Conservation (phyloP, 2,329 filamentous ascomycete genomes). For the Xylariaceae sp. region DNA sequence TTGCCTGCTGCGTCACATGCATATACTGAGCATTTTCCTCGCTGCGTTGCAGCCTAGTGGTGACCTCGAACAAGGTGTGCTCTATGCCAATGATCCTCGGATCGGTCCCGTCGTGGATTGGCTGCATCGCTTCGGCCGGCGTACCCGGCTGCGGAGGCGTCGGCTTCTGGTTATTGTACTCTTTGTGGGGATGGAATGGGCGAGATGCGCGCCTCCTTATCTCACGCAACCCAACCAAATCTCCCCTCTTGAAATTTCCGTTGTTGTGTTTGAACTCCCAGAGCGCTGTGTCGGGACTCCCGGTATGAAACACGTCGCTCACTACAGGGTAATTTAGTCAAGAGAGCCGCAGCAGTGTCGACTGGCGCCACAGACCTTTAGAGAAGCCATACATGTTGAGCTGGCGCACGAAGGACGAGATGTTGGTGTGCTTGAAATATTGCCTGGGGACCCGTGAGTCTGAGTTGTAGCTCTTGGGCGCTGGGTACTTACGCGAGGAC, state of each 20-base stretch:
- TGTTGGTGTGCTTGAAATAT: conserved; percentile 99
- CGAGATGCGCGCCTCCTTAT: conserved; percentile 93
- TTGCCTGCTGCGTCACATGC: conserved; percentile 70
- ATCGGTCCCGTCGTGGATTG: conserved; percentile 66
- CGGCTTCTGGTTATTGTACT: conserved; percentile 74
- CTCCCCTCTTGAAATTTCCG: conserved; percentile 92
- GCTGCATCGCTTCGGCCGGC: conserved; percentile 71
- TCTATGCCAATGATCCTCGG: conserved; percentile 69
- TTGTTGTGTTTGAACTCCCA: conserved; percentile 99
- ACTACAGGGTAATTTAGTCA: conserved; percentile 46
- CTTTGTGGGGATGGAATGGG: conserved; percentile 86
- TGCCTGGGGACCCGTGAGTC: conserved; percentile 49
- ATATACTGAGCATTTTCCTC: conserved; percentile 78
- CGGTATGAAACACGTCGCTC: conserved; percentile 96
- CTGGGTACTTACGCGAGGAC: conserved; percentile 73
- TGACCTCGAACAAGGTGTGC: conserved; percentile 74
- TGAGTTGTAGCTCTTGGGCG: conserved; percentile 2
- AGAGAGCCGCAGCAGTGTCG: conserved; percentile 4
- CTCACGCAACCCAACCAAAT: conserved; percentile 82
- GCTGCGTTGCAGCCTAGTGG: conserved; percentile 65
- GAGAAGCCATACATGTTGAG: conserved; percentile 99
- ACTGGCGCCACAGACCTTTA: conserved; percentile 59
- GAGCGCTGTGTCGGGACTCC: conserved; percentile 82
- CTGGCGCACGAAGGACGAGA: conserved; percentile 95
- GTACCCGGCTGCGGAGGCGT: conserved; percentile 71